These are phyloP conservation scores for Rhizopus arrhizus DNA, from an alignment of 371 early-diverging fungal genomes.

Conservation along the genomic window DNA sequence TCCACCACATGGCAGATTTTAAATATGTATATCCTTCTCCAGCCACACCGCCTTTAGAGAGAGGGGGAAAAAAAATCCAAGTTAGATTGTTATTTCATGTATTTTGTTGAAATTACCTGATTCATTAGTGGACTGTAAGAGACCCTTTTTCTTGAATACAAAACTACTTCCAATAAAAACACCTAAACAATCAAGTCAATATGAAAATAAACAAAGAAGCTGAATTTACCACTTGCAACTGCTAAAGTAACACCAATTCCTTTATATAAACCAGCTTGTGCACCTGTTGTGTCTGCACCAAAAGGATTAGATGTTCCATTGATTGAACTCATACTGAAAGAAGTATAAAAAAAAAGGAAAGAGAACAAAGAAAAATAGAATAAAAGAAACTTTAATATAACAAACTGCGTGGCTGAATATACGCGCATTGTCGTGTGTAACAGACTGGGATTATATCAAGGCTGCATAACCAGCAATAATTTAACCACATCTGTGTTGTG, in stretches of 20 bases:
- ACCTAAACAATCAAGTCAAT: constrained; percentile 43
- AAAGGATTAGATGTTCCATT: constrained; percentile 38
- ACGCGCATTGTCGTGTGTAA: too few relatives aligned
- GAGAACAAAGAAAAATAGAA: neutral
- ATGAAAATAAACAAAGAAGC: constrained; percentile 5
- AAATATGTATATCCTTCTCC: constrained; percentile 86
- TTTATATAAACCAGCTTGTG: constrained; percentile 64
- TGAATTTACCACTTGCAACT: constrained; percentile 60
- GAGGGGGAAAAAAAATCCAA: too few relatives aligned
- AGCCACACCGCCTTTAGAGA: constrained; percentile 49
- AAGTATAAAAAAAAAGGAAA: neutral
- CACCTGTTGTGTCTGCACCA: constrained; percentile 26
- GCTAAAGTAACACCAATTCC: constrained; percentile 87
- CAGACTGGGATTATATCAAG: too few relatives aligned
- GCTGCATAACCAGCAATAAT: too few relatives aligned
- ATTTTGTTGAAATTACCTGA: constrained; percentile 43
- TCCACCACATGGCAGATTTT: constrained; percentile 91
- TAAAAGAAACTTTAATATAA: neutral
- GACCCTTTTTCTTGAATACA: constrained; percentile 93
- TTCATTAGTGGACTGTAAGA: constrained; percentile 70
- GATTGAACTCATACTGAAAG: constrained; percentile 18
- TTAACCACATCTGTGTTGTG: too few relatives aligned
- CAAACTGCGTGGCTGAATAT: too few relatives aligned
- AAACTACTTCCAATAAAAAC: constrained; percentile 88
- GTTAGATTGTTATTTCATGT: neutral